Evolutionary conservation across 129 eudicot genomes (phyloP), one percentile per base, ranked within the genome.

Genomic region (Sambucus nigra): DNA sequence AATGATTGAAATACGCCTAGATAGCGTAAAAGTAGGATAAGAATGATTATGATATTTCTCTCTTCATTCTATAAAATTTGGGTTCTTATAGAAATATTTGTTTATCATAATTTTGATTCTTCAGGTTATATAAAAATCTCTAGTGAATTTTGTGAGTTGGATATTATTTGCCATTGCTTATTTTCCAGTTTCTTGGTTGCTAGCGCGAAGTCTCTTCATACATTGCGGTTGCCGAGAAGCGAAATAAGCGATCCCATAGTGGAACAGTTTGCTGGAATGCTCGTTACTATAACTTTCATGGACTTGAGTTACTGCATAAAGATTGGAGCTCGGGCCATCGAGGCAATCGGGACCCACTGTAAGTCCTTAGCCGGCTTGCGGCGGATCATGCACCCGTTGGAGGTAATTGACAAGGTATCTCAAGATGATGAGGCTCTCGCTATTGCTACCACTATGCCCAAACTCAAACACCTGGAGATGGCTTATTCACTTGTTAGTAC

Each of bases 351-450:
- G 20, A 62, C 57, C 59, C 25, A 70, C 47, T 79, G 78, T 21
- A 74, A 59, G 38, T 64, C 47, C n/a, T 81, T 79, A 21, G 67
- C 72, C 16, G 35, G 25, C 26, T 55, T 79, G 46, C 74, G 76
- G 5, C 62, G 86, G 9, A 51, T 53, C 35, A 79, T 79, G 81
- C 81, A 79, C 50, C 86, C 81, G 1, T 54, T 72, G 12, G 81
- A 70, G 61, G 80, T 78, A 8, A 61, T 69, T 17, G 66, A 63
- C 41, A 65, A 64, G 57, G 61, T 24, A 15, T 64, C 74, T 19
- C 86, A 74, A 57, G 81, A 74, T 15, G 86, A 74, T 5, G 86
- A 79, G 70, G 86, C 81, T 39, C 64, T 69, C 0, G 86, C 86
- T 1, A 70, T 79, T 13, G 69, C 86, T n/a, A 2, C 71, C 25